phyloP scores from a whole-genome alignment of 768 basidiomycete genomes.

The Panaeolus cyanescens region DNA sequence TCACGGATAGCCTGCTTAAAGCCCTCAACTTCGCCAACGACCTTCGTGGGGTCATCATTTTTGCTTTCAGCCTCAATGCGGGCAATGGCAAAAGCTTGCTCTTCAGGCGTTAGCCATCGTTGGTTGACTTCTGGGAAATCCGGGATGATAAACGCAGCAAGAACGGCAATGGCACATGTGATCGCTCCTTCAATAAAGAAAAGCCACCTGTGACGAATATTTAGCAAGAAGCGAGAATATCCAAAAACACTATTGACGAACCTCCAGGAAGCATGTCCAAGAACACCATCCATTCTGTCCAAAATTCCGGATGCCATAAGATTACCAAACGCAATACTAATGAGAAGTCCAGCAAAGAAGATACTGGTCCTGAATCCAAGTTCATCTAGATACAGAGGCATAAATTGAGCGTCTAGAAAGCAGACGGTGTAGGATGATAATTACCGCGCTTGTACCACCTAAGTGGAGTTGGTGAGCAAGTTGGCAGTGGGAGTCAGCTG shows the following conservation, averaged over 20 bases:
- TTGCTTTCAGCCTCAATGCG: conserved; percentile 72
- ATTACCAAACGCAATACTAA: conserved; percentile 86
- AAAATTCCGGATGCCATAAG: conserved; percentile 83
- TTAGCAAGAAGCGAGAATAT: not conserved
- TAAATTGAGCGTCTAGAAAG: not conserved
- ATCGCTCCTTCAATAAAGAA: conserved; percentile 75
- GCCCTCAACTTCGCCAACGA: conserved; percentile 38
- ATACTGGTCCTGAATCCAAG: conserved; percentile 73
- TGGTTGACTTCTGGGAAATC: conserved; percentile 73
- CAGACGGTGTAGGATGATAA: not conserved
- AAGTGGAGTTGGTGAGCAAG: not conserved
- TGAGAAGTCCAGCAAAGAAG: conserved; percentile 73
- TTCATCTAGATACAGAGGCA: conserved; percentile 35
- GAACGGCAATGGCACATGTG: conserved; percentile 53
- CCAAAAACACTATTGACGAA: no score
- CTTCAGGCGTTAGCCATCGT: conserved; percentile 61
- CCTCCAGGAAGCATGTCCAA: conserved; percentile 80
- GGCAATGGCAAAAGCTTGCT: conserved; percentile 58
- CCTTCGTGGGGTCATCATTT: conserved; percentile 36
- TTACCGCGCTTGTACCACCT: conserved; percentile 74
- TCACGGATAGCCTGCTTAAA: conserved; percentile 68
- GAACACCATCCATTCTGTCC: conserved; percentile 69
- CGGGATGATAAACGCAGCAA: conserved; percentile 71
- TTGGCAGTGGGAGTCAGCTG: not conserved
- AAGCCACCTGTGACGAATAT: conserved; percentile 55